A percentile compares a stretch with the other conserved stretches of the same genome.
These are phyloP conservation scores for Amaranthus tricolor DNA, from an alignment of 179 eudicot species.

Conservation along the genomic window DNA sequence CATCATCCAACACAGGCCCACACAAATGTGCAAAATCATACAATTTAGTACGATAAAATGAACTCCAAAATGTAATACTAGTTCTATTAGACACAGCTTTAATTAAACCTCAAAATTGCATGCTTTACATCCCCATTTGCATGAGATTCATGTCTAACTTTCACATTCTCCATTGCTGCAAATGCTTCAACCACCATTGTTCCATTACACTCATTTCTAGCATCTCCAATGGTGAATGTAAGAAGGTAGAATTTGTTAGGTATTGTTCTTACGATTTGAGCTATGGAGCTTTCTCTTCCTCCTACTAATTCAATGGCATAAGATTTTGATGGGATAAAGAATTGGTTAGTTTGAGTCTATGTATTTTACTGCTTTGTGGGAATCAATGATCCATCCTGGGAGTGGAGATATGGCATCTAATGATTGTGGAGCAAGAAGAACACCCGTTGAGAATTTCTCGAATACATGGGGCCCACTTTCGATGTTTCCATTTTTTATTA, in stretches of 20 bases:
- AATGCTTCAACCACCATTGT: conserved; percentile 57
- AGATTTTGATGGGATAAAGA: conserved; percentile 44
- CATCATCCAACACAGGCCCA: conserved; percentile 65
- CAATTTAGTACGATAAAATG: conserved; percentile 42
- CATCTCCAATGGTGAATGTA: conserved; percentile 50
- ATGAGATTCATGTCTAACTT: conserved; percentile 36
- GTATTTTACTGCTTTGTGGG: conserved; percentile 53
- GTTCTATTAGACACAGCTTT: conserved; percentile 37
- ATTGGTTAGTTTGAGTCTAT: conserved; percentile 56
- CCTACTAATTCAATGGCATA: conserved; percentile 59
- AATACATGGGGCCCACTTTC: conserved; percentile 59
- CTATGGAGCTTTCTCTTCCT: conserved; percentile 59
- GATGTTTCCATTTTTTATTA: conserved; percentile 53
- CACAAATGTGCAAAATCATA: conserved; percentile 41
- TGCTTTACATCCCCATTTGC: conserved; percentile 45
- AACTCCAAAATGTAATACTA: conserved; percentile 53
- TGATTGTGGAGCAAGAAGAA: conserved; percentile 49
- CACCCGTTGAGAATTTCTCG: conserved; percentile 54
- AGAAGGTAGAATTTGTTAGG: conserved; percentile 38
- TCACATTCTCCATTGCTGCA: conserved; percentile 39
- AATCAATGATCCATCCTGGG: conserved; percentile 57
- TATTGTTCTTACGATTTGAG: conserved; percentile 47
- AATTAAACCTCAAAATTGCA: conserved; percentile 39
- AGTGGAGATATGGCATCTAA: conserved; percentile 46
- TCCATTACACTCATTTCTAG: conserved; percentile 52